Conservation (phyloP, 495 filamentous ascomycete genomes). For the Cudoniella acicularis region DNA sequence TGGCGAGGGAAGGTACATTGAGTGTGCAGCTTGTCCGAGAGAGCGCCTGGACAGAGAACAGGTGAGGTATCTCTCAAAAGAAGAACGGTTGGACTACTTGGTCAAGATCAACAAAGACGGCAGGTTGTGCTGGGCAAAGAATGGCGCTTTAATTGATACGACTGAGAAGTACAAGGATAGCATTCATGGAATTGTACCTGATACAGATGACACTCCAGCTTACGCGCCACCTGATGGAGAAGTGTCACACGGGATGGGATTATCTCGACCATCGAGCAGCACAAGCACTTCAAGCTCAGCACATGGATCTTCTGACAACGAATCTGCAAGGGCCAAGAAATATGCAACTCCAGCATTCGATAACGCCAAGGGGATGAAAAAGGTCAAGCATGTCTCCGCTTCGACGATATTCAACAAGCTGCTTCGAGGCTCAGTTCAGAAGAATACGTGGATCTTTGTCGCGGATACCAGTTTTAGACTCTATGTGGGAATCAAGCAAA, state of each 20-base stretch:
- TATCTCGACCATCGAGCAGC: background rate
- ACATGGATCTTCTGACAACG: slow-evolving; percentile 7
- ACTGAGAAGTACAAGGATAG: slow-evolving; percentile 73
- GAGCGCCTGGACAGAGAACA: slow-evolving; percentile 64
- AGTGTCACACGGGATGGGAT: background rate
- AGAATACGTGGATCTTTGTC: slow-evolving; percentile 89
- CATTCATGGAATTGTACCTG: slow-evolving; percentile 68
- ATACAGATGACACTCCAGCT: slow-evolving; percentile 54
- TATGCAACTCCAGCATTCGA: slow-evolving; percentile 53
- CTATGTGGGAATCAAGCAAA: slow-evolving; percentile 85
- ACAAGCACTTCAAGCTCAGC: background rate
- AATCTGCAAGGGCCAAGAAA: slow-evolving; percentile 38
- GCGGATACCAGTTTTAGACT: slow-evolving; percentile 82
- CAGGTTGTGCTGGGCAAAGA: slow-evolving; percentile 74
- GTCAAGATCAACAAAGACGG: slow-evolving; percentile 66
- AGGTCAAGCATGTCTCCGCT: slow-evolving; percentile 63
- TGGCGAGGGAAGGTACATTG: slow-evolving; percentile 61
- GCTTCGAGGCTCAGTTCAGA: slow-evolving; percentile 64
- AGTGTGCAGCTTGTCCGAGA: slow-evolving; percentile 57
- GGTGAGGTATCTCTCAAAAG: slow-evolving; percentile 68
- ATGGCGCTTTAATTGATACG: slow-evolving; percentile 71
- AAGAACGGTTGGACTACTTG: slow-evolving; percentile 69
- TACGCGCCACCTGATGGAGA: slow-evolving; percentile 17
- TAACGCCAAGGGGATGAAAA: slow-evolving; percentile 54
- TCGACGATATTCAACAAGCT: slow-evolving; percentile 67